Conservation (phyloP, 225 moss, liverwort and hornwort genomes). For the Lunularia cruciata region DNA sequence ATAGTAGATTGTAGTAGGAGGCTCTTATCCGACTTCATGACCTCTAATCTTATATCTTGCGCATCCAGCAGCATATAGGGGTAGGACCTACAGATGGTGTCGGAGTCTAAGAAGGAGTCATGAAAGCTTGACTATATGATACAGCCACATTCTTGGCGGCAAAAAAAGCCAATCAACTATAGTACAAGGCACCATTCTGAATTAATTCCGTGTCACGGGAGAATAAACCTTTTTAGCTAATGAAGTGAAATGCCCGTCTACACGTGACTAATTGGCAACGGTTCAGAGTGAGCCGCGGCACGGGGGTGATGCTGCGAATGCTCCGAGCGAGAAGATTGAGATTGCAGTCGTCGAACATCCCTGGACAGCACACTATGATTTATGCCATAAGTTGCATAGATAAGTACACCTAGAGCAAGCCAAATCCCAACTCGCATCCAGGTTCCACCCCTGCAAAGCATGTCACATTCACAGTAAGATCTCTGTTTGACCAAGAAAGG, state of each 20-base stretch:
- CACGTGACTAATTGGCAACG: conserved; percentile 29
- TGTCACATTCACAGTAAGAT: too few relatives aligned
- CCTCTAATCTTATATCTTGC: not conserved
- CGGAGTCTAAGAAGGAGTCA: conserved; percentile 1
- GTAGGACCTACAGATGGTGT: not conserved
- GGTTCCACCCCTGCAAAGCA: conserved; percentile 56
- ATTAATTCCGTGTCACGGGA: not conserved
- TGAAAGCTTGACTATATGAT: conserved; percentile 1
- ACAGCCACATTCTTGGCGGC: conserved; percentile 1
- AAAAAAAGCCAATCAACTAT: conserved; percentile 12
- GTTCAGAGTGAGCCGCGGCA: conserved; percentile 11
- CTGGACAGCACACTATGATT: conserved; percentile 58
- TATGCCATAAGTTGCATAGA: conserved; percentile 69
- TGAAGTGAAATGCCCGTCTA: not conserved
- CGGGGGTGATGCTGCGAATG: not conserved
- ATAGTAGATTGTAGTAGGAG: not conserved
- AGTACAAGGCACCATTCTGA: conserved; percentile 6
- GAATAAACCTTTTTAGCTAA: not conserved
- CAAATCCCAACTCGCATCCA: conserved; percentile 84
- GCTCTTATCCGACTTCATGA: not conserved
- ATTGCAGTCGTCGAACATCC: not conserved
- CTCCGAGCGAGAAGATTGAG: conserved; percentile 16
- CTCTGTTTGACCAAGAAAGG: too few relatives aligned
- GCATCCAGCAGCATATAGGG: not conserved
- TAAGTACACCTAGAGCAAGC: conserved; percentile 63